Evolutionary conservation across 768 basidiomycete species (phyloP).

Genomic region (Lanmaoa rubissima): DNA sequence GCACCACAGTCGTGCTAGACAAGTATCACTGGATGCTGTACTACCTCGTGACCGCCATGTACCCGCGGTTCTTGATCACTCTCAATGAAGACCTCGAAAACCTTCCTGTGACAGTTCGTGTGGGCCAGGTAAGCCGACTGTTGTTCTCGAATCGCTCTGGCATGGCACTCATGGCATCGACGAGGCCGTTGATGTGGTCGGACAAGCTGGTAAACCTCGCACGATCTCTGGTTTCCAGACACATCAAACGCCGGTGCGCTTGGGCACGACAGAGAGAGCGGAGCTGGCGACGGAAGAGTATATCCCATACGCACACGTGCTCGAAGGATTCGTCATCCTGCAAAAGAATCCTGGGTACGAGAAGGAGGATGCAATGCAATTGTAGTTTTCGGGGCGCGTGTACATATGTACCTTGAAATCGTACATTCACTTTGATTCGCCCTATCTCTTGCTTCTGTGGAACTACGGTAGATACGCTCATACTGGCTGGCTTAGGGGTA

Average conservation of each 20-base stretch:
- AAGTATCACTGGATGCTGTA: slow-evolving; percentile 99
- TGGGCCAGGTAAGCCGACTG: slow-evolving; percentile 69
- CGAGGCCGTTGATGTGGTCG: slow-evolving; percentile 94
- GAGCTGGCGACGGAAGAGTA: slow-evolving; percentile 97
- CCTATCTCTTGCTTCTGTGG: neutral
- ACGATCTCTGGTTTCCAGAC: slow-evolving; percentile 99
- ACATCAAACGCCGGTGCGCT: slow-evolving; percentile 91
- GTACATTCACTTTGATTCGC: neutral
- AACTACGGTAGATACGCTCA: too few species aligned
- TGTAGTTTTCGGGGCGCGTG: slow-evolving; percentile 38
- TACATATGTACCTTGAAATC: slow-evolving; percentile 10
- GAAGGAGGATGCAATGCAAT: slow-evolving; percentile 81
- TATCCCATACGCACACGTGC: slow-evolving; percentile 83
- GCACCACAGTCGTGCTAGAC: slow-evolving; percentile 78
- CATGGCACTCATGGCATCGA: slow-evolving; percentile 1
- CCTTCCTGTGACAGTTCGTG: slow-evolving; percentile 88
- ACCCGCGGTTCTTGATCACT: slow-evolving; percentile 96
- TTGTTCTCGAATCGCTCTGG: neutral
- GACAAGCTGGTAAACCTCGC: slow-evolving; percentile 95
- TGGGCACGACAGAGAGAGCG: slow-evolving; percentile 91
- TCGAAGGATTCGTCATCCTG: slow-evolving; percentile 91
- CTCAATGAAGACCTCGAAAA: slow-evolving; percentile 88
- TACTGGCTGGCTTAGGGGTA: too few species aligned
- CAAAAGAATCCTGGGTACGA: slow-evolving; percentile 92
- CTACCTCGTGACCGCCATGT: slow-evolving; percentile 95